These are phyloP conservation scores for Starmerella bombi DNA, from an alignment of 805 yeast species.

Conservation along the genomic window DNA sequence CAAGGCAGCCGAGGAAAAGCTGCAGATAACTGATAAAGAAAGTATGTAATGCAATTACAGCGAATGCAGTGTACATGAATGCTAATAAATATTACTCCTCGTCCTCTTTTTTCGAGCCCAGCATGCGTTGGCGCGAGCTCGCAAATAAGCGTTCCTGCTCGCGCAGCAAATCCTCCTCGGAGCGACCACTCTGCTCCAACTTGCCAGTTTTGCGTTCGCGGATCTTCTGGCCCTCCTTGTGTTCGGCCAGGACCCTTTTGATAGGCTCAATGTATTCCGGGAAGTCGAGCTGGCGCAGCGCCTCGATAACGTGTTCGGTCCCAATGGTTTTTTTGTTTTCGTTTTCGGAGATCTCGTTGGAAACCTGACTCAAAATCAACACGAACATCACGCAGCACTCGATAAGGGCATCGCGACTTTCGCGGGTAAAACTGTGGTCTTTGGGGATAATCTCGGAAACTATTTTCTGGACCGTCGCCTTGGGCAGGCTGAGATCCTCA, in stretches of 20 bases:
- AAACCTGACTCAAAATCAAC: conserved; percentile 85
- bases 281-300: conserved; percentile 77
- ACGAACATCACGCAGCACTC: conserved; percentile 94
- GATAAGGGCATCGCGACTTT: conserved; percentile 86
- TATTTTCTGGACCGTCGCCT: conserved; percentile 91
- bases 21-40: too few species aligned
- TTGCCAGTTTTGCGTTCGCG: conserved; percentile 86
- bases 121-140: conserved; percentile 20
- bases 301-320: conserved; percentile 87
- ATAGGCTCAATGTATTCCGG: conserved; percentile 71
- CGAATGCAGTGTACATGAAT: too few species aligned
- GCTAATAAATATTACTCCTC: too few species aligned
- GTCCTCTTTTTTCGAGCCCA: conserved; percentile 16
- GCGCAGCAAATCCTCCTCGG: conserved; percentile 80
- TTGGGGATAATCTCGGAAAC: conserved; percentile 77
- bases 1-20: too few species aligned
- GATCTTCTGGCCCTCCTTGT: conserved; percentile 71
- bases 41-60: too few species aligned
- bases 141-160: conserved; percentile 88
- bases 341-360: conserved; percentile 90
- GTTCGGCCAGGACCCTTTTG: conserved; percentile 66
- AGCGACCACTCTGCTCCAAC: conserved; percentile 79
- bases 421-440: conserved; percentile 81
- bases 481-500: conserved; percentile 29
- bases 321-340: conserved; percentile 95